These are phyloP conservation scores for Ottelia alismoides DNA, from an alignment of 106 monocot genomes.

Conservation along the genomic window DNA sequence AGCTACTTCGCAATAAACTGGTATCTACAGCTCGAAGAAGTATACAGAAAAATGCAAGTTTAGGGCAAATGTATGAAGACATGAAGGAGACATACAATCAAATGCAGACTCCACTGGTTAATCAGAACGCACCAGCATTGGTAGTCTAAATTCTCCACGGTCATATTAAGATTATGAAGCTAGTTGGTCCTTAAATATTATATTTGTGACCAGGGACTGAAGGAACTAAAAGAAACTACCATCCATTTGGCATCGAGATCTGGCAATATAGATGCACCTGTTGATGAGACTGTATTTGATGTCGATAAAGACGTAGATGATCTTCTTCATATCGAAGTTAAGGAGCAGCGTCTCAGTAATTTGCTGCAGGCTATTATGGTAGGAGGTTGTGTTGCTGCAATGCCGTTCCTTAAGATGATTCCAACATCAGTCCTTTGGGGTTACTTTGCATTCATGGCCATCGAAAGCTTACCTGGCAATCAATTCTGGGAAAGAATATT, in stretches of 20 bases:
- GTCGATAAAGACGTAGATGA: conserved; percentile 36
- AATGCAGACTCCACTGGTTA: conserved; percentile 29
- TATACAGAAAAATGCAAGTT: conserved; percentile 24
- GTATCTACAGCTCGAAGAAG: conserved; percentile 19
- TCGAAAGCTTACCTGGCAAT: conserved; percentile 35
- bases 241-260: conserved; percentile 18
- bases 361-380: conserved; percentile 29
- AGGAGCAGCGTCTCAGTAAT: conserved; percentile 33
- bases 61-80: conserved; percentile 19
- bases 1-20: conserved; percentile 25
- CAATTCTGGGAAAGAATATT: conserved; percentile 40
- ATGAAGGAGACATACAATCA: conserved; percentile 34
- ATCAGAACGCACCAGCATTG: conserved; percentile 11
- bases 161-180: background rate
- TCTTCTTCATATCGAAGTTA: conserved; percentile 30
- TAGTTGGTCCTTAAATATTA: background rate
- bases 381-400: conserved; percentile 27
- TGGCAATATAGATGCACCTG: conserved; percentile 26
- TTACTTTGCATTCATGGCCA: conserved; percentile 39
- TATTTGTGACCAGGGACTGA: conserved; percentile 19
- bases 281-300: conserved; percentile 25
- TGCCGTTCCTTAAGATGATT: conserved; percentile 34
- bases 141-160: conserved; percentile 2
- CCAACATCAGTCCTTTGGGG: conserved; percentile 39
- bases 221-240: conserved; percentile 30